phyloP scores from a whole-genome alignment of 2,329 filamentous ascomycete genomes.

The Fusarium verrucosum region DNA sequence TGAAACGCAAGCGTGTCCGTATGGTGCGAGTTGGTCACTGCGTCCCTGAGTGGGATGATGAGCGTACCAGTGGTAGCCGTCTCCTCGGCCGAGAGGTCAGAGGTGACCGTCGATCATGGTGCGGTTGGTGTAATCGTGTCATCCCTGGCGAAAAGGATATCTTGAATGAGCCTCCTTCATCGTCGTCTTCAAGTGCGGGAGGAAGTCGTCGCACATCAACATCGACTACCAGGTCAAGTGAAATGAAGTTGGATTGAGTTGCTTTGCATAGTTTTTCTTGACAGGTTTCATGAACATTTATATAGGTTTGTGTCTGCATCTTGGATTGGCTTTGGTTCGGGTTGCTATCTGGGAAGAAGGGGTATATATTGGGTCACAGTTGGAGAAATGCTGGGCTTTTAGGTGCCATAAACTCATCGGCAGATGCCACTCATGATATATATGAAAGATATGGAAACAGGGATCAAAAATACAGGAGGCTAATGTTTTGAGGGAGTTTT shows the following conservation, averaged over 20 bases:
- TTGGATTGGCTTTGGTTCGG: background rate
- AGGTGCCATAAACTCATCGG: background rate
- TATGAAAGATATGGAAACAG: background rate
- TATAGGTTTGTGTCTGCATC: background rate
- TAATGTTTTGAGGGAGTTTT: constrained; percentile 32
- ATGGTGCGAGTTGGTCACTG: constrained; percentile 83
- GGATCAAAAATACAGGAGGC: constrained; percentile 27
- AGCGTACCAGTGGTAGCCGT: constrained; percentile 67
- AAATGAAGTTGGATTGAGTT: constrained; percentile 19
- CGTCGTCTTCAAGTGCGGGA: constrained; percentile 39
- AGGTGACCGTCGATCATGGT: constrained; percentile 81
- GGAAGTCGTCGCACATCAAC: constrained; percentile 39
- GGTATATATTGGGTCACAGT: background rate
- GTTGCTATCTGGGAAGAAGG: background rate
- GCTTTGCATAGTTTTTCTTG: background rate
- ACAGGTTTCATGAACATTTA: background rate
- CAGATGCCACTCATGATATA: background rate
- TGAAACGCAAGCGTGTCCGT: constrained; percentile 88
- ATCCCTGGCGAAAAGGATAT: constrained; percentile 67
- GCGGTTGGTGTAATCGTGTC: constrained; percentile 87
- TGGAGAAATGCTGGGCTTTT: background rate
- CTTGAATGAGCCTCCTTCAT: constrained; percentile 39
- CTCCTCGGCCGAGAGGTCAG: constrained; percentile 76
- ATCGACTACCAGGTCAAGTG: constrained; percentile 32
- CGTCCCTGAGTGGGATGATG: constrained; percentile 87